Conservation (phyloP, 441 rosid species). For the Adansonia rubrostipa region DNA sequence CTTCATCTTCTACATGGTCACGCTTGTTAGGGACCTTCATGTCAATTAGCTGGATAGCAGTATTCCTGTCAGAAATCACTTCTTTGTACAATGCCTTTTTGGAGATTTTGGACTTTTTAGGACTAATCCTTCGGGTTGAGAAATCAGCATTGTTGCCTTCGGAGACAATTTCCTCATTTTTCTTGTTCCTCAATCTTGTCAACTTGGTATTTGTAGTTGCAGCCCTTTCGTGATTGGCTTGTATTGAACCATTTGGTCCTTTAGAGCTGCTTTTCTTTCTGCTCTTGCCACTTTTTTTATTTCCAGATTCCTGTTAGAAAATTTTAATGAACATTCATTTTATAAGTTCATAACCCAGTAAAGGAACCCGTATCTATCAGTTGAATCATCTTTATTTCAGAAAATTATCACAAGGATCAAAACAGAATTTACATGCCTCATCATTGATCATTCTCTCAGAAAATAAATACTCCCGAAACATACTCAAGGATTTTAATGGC, state of each 20-base stretch:
- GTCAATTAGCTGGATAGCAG: conserved; percentile 10
- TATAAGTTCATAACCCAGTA: conserved; percentile 8
- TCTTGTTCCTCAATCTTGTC: conserved; percentile 21
- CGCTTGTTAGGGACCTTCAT: conserved; percentile 24
- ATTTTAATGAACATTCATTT: not conserved
- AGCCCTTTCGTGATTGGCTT: conserved; percentile 3
- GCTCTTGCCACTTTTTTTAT: not conserved
- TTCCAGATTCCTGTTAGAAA: conserved; percentile 23
- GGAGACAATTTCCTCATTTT: conserved; percentile 12
- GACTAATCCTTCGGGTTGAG: conserved; percentile 11
- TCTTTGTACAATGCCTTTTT: conserved; percentile 22
- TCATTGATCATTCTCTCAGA: not conserved
- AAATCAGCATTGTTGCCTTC: conserved; percentile 26
- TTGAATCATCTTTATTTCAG: not conserved
- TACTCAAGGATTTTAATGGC: not conserved
- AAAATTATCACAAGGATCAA: not conserved
- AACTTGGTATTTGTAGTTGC: conserved; percentile 30
- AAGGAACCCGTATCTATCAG: not conserved
- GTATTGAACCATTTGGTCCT: not conserved
- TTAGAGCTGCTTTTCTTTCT: conserved; percentile 13
- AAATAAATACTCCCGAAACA: not conserved
- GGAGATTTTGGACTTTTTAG: conserved; percentile 17
- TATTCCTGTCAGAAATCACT: conserved; percentile 25
- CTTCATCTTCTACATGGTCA: conserved; percentile 32
- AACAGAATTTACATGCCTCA: not conserved